These are phyloP conservation scores for Aspergillus caelatus DNA, from an alignment of 2,329 filamentous ascomycete genomes.

Conservation along the genomic window DNA sequence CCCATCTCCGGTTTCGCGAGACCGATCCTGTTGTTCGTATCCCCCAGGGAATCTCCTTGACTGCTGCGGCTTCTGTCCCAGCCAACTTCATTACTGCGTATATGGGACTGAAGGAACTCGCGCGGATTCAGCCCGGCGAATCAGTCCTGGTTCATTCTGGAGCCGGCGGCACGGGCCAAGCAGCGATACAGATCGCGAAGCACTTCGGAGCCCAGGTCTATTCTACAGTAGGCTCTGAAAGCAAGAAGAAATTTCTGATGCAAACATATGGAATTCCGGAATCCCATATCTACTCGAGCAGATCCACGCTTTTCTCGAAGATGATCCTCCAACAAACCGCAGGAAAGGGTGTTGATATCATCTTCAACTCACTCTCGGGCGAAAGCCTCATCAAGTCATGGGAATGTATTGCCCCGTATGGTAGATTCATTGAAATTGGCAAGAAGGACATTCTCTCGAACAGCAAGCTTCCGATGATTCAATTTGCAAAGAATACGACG, in stretches of 20 bases:
- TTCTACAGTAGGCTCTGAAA: constrained; percentile 26
- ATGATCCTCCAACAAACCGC: constrained; percentile 22
- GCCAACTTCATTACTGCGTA: not conserved
- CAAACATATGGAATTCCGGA: not conserved
- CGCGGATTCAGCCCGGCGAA: constrained; percentile 15
- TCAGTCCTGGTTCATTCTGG: constrained; percentile 29
- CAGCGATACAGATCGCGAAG: constrained; percentile 30
- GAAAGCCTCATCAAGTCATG: constrained; percentile 28
- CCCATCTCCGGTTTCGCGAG: not conserved
- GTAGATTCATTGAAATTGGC: constrained; percentile 26
- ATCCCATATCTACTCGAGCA: not conserved
- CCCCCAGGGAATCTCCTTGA: not conserved
- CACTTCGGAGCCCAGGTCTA: constrained; percentile 27
- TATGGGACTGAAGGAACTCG: not conserved
- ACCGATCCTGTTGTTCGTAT: not conserved
- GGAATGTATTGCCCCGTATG: constrained; percentile 29
- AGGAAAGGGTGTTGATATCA: constrained; percentile 27
- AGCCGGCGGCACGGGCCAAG: constrained; percentile 32
- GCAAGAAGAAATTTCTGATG: not conserved
- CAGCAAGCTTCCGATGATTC: constrained; percentile 19
- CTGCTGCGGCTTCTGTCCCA: not conserved
- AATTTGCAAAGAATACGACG: constrained; percentile 16
- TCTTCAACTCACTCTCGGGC: constrained; percentile 30
- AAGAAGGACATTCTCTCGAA: constrained; percentile 9
- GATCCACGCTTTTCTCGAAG: constrained; percentile 4